Conservation (phyloP, 805 yeast genomes). For the Ogataea kodamae region DNA sequence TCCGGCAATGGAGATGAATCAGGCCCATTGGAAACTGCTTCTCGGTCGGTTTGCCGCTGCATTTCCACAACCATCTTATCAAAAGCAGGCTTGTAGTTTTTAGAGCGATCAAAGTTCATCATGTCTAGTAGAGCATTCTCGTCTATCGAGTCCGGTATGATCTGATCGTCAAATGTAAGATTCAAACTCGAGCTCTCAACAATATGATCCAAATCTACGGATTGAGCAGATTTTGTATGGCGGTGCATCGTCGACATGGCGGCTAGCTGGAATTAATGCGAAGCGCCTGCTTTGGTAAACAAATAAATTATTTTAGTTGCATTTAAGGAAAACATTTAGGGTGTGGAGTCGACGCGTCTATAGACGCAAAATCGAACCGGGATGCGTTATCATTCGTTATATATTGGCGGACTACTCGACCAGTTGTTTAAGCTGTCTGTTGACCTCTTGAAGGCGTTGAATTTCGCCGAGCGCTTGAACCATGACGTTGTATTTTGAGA, state of each 20-base stretch:
- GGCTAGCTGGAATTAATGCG: neutral
- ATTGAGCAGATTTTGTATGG: conserved; percentile 9
- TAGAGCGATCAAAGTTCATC: no score
- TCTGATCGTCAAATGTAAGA: conserved; percentile 9
- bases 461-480: conserved; percentile 30
- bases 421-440: conserved; percentile 15
- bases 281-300: conserved; percentile 7
- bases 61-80: no score
- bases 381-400: conserved; percentile 5
- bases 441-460: conserved; percentile 22
- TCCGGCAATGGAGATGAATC: no score
- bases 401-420: conserved; percentile 7
- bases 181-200: conserved; percentile 11
- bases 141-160: conserved; percentile 2
- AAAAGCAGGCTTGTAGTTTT: no score
- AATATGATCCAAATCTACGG: conserved; percentile 12
- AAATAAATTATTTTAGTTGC: conserved; percentile 2
- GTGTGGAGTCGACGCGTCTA: conserved; percentile 2
- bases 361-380: conserved; percentile 3
- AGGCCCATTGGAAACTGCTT: no score
- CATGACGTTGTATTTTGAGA: conserved; percentile 30
- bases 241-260: conserved; percentile 6
- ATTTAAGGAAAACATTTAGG: conserved; percentile 2
- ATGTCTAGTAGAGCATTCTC: conserved; percentile 6
- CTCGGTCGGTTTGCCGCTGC: no score